Evolutionary conservation across 2,329 filamentous ascomycete species (phyloP).

Genomic region (Diaporthe longicolla): DNA sequence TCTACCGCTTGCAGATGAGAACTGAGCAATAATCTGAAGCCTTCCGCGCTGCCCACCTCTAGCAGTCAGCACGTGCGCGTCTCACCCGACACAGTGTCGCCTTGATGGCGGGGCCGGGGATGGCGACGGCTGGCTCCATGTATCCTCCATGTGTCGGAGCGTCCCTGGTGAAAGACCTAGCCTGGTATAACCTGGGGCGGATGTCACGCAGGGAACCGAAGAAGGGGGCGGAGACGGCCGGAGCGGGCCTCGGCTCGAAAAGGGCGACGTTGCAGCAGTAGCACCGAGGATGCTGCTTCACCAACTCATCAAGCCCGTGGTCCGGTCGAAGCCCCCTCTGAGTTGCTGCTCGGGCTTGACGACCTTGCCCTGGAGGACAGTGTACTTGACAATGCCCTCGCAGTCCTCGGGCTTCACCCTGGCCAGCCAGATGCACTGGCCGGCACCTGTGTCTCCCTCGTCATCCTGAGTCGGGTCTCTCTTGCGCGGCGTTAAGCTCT

Average conservation of each 20-base stretch:
- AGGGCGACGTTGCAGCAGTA: not conserved
- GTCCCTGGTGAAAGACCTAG: not conserved
- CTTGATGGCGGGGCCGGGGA: not conserved
- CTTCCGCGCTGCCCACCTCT: not conserved
- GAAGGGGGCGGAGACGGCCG: too few species aligned
- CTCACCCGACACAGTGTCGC: not conserved
- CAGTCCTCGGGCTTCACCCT: conserved; percentile 89
- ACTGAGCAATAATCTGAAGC: not conserved
- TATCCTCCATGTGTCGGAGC: not conserved
- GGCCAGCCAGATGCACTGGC: conserved; percentile 94
- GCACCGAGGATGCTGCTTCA: conserved; percentile 54
- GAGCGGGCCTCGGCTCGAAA: not conserved
- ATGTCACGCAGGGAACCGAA: too few species aligned
- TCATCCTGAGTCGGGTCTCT: conserved; percentile 52
- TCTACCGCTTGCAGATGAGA: conserved; percentile 34
- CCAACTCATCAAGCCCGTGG: conserved; percentile 88
- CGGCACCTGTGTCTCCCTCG: conserved; percentile 70
- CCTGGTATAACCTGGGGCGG: not conserved
- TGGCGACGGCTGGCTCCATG: not conserved
- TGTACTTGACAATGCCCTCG: conserved; percentile 91
- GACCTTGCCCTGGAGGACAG: conserved; percentile 92
- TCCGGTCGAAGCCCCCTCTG: conserved; percentile 90
- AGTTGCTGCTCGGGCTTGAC: conserved; percentile 90
- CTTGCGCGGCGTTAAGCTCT: conserved; percentile 47
- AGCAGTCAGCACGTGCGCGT: not conserved